A percentile compares a stretch with the other conserved stretches of the same genome.
phyloP scores from a whole-genome alignment of 352 stramenopile genomes.

The Globisporangium nodosum region DNA sequence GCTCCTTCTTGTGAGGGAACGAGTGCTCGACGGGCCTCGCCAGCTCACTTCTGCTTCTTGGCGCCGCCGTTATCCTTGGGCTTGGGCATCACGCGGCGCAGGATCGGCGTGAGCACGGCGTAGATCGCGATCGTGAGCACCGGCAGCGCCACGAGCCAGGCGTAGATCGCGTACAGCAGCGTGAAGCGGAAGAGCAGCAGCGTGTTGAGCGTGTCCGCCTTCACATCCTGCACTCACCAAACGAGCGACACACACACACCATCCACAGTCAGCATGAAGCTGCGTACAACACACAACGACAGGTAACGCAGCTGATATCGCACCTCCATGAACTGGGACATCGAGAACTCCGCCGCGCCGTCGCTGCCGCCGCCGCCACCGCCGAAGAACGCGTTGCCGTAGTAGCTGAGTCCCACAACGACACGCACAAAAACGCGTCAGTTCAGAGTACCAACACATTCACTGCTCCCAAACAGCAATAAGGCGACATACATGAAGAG shows the following conservation, averaged over 20 bases:
- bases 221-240: constrained; percentile 32
- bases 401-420: constrained; percentile 29
- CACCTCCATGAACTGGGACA: constrained; percentile 57
- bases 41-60: constrained; percentile 20
- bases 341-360: constrained; percentile 54
- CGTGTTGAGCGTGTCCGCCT: constrained; percentile 69
- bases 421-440: neutral
- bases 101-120: constrained; percentile 54
- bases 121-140: constrained; percentile 64
- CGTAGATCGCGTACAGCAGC: constrained; percentile 72
- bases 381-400: constrained; percentile 45
- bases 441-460: neutral
- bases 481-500: constrained; percentile 65
- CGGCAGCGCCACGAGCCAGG: constrained; percentile 64
- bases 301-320: neutral
- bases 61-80: constrained; percentile 14
- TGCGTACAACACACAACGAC: neutral
- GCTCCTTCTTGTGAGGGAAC: too few relatives aligned
- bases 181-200: constrained; percentile 77
- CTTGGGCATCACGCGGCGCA: constrained; percentile 65
- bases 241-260: neutral
- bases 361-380: constrained; percentile 18
- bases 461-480: too few relatives aligned
- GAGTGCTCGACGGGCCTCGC: too few relatives aligned
- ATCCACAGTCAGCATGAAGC: neutral